phyloP scores from a whole-genome alignment of 192 early-diverging fungal species.

The Irineochytrium annulatum region DNA sequence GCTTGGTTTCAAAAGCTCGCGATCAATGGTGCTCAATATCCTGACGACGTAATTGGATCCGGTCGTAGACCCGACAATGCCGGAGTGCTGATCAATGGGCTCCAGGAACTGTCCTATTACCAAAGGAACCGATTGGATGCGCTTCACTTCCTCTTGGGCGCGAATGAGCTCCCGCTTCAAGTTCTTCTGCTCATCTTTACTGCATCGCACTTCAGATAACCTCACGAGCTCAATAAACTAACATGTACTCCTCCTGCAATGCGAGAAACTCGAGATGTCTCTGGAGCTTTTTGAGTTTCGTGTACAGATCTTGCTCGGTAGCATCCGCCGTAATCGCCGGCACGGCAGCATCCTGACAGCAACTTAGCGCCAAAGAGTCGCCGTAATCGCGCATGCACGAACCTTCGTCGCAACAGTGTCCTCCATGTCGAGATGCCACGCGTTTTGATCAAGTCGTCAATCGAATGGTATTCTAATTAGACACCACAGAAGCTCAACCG shows the following conservation, averaged over 20 bases:
- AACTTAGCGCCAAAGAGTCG: too few relatives aligned
- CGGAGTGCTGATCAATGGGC: slow-evolving; percentile 84
- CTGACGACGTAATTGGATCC: slow-evolving; percentile 89
- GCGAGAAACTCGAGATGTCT: slow-evolving; percentile 92
- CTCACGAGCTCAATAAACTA: slow-evolving; percentile 39
- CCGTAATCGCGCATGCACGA: too few relatives aligned
- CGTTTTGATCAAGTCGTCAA: too few relatives aligned
- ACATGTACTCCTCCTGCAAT: slow-evolving; percentile 98
- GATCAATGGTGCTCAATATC: slow-evolving; percentile 94
- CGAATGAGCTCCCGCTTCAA: slow-evolving; percentile 89
- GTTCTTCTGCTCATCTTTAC: slow-evolving; percentile 81
- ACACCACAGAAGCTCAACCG: too few relatives aligned
- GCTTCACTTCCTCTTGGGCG: slow-evolving; percentile 85
- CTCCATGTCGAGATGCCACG: too few relatives aligned
- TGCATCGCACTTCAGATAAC: not conserved
- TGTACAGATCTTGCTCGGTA: slow-evolving; percentile 83
- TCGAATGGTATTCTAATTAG: too few relatives aligned
- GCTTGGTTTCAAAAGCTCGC: slow-evolving; percentile 92
- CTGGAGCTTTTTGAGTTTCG: slow-evolving; percentile 90
- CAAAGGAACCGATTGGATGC: slow-evolving; percentile 95
- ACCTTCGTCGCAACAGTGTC: too few relatives aligned
- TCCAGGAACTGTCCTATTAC: slow-evolving; percentile 96
- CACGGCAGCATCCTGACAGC: too few relatives aligned
- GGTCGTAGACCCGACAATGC: slow-evolving; percentile 91
- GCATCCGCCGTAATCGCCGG: slow-evolving; percentile 37